These are phyloP conservation scores for Pichia sp. DNA, from an alignment of 1,139 yeast genomes.

Conservation along the genomic window DNA sequence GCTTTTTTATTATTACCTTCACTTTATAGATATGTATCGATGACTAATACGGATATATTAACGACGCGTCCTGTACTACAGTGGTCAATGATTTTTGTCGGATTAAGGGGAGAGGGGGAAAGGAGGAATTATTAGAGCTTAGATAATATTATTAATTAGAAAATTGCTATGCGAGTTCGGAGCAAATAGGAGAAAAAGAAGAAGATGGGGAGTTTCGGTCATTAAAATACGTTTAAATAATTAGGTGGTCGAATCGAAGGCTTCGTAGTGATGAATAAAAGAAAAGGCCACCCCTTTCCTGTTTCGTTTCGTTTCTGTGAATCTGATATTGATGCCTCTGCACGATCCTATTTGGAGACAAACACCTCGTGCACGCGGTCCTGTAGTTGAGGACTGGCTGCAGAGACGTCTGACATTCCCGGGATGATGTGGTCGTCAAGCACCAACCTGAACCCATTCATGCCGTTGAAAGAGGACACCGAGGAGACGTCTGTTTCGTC, in stretches of 20 bases:
- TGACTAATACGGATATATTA: not conserved
- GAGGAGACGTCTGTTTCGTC: slow-evolving; percentile 10
- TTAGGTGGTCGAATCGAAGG: not conserved
- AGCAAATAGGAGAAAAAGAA: not conserved
- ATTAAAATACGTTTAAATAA: not conserved
- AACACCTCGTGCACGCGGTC: not conserved
- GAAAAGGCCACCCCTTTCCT: not conserved
- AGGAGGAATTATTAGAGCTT: too few relatives aligned
- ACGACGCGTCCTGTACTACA: too few relatives aligned
- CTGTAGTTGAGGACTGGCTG: not conserved
- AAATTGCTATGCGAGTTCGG: not conserved
- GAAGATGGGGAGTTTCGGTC: not conserved
- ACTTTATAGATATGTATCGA: not conserved
- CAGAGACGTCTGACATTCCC: slow-evolving; percentile 6
- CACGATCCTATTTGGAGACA: not conserved
- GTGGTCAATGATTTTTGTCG: too few relatives aligned
- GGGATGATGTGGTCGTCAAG: slow-evolving; percentile 17
- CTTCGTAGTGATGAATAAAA: not conserved
- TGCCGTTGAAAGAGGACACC: slow-evolving; percentile 1
- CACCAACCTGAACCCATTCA: slow-evolving; percentile 10
- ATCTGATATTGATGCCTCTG: not conserved
- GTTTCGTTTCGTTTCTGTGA: not conserved
- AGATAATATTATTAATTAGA: not conserved
- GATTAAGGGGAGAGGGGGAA: too few relatives aligned
- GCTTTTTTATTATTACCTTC: not conserved